Evolutionary conservation across 176 grass and related monocot genomes (phyloP), one percentile per base, ranked within the genome.

Genomic region (Avena insularis): DNA sequence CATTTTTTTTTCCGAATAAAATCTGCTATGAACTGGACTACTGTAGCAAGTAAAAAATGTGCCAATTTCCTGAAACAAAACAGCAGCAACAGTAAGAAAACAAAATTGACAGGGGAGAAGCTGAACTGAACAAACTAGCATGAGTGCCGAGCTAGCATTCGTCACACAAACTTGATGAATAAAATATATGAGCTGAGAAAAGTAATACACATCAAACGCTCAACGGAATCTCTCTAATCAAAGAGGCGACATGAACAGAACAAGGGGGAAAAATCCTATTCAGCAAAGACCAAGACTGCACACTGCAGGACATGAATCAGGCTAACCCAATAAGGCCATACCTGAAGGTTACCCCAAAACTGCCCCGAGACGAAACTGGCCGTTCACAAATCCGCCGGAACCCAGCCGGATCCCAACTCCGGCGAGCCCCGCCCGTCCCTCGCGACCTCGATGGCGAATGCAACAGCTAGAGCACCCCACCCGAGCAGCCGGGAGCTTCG

Each of bases 1-100:
- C 93, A 98, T 95, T 16, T 5, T 62, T 50, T 14, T 20, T 45
- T 81, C 67, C 19, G 71, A 71, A 82, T 6, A 43, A 43, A 43
- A 1, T 43, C 6, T 14, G 66, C 77, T 66, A 21, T 36, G 84
- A 43, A 43, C 40, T 43, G 40, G 38, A 25, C 25, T 25, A 25
- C 25, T 25, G 25, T 25, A 25, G 25, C 25, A 25, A 25, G 25
- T 25, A 25, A 25, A 25, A 25, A 25, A 25, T 25, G 25, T 51
- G 38, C 3, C 6, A 5, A 40, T 45, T 74, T 45, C 40, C 77
- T 85, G 75, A 60, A 88, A 85, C 75, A 68, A 19, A 40, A 33
- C 71, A 46, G 0, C 5, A 17, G 51, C n/a, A 10, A 36, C 8
- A 4, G 77, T 80, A 69, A 79, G 56, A 69, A 83, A 4, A 46